Evolutionary conservation across 2,329 filamentous ascomycete species (phyloP).

Genomic region (Diaporthe ilicicola): DNA sequence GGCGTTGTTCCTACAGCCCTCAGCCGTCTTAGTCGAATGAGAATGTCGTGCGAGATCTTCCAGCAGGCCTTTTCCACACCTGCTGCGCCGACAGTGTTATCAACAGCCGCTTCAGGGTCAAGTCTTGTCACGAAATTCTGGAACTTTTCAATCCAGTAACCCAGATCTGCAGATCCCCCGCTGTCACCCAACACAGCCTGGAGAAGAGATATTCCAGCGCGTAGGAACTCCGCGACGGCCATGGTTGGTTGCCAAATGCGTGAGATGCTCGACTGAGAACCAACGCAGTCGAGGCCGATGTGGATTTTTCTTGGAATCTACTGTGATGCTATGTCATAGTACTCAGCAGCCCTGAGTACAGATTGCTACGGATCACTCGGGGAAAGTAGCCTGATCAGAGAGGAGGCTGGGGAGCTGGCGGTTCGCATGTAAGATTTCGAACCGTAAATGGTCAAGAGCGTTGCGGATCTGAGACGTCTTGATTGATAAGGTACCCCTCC

Average conservation of each 20-base stretch:
- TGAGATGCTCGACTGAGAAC: background rate
- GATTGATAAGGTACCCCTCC: background rate
- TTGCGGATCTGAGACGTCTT: background rate
- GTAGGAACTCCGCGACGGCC: background rate
- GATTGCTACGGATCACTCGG: background rate
- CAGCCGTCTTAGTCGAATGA: conserved; percentile 17
- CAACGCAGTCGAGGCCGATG: background rate
- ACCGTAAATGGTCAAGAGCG: background rate
- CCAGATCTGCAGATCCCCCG: background rate
- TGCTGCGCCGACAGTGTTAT: background rate
- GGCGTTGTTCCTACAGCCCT: background rate
- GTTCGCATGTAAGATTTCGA: background rate
- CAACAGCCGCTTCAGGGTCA: background rate
- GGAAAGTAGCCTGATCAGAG: background rate
- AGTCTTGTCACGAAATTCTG: background rate
- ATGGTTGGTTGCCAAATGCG: background rate
- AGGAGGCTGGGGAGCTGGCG: background rate
- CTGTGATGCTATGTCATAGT: background rate
- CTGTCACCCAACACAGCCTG: background rate
- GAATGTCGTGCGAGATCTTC: conserved; percentile 26
- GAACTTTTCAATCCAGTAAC: background rate
- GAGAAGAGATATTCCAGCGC: background rate
- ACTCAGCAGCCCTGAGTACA: background rate
- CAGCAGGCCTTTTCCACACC: conserved; percentile 16
- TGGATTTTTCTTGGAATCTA: background rate